Conservation (phyloP, 192 early-diverging fungal genomes). For the Coemansia brasiliensis region DNA sequence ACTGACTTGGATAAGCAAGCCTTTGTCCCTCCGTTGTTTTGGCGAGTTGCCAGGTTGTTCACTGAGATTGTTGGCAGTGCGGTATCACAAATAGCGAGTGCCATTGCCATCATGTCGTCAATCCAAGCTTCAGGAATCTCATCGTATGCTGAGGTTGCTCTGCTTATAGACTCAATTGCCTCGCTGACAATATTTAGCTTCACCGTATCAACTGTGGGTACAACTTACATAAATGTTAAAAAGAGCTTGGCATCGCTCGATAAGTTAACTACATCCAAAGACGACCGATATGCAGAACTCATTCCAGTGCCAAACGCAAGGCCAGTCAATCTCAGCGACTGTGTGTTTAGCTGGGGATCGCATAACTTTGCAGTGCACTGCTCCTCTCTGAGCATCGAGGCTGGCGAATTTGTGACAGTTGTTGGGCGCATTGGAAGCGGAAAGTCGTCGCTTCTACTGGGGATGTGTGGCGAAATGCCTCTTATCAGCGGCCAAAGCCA, state of each 20-base stretch:
- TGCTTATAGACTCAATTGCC: slow-evolving; percentile 23
- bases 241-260: slow-evolving; percentile 2
- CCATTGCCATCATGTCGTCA: slow-evolving; percentile 61
- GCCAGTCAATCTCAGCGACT: slow-evolving; percentile 16
- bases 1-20: slow-evolving; percentile 5
- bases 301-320: background rate
- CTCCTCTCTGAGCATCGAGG: slow-evolving; percentile 59
- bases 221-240: background rate
- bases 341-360: slow-evolving; percentile 29
- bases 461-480: slow-evolving; percentile 85
- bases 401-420: slow-evolving; percentile 72
- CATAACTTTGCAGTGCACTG: slow-evolving; percentile 58
- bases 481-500: slow-evolving; percentile 63
- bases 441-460: slow-evolving; percentile 63
- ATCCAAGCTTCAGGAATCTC: slow-evolving; percentile 28
- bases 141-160: slow-evolving; percentile 9
- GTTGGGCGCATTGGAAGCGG: slow-evolving; percentile 84
- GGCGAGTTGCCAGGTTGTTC: slow-evolving; percentile 14
- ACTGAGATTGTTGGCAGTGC: slow-evolving; percentile 32
- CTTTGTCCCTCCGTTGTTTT: slow-evolving; percentile 21
- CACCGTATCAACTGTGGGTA: background rate
- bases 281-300: slow-evolving; percentile 1
- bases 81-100: slow-evolving; percentile 57
- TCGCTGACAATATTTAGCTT: slow-evolving; percentile 18
- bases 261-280: background rate